A percentile compares a stretch with the other conserved stretches of the same genome.
phyloP scores from a whole-genome alignment of 2,329 filamentous ascomycete genomes.

The Cryphonectria japonica region DNA sequence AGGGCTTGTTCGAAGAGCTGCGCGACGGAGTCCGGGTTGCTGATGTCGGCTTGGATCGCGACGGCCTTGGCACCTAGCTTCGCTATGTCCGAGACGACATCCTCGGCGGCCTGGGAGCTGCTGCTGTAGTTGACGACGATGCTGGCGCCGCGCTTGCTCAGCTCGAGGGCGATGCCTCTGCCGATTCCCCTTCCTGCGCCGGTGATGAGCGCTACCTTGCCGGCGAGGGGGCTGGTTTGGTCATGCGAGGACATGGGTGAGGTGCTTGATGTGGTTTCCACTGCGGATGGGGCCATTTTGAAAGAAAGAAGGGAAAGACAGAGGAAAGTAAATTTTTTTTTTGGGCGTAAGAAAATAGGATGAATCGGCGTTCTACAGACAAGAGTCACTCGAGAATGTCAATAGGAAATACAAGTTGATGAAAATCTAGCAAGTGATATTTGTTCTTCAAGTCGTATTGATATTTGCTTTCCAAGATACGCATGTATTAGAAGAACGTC shows the following conservation, averaged over 20 bases:
- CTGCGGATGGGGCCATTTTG: constrained; percentile 38
- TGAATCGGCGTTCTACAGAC: neutral
- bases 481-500: constrained; percentile 14
- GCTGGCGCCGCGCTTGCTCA: constrained; percentile 65
- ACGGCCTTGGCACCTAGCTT: constrained; percentile 60
- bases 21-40: constrained; percentile 61
- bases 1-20: constrained; percentile 68
- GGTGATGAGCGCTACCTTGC: constrained; percentile 65
- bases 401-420: neutral
- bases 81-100: constrained; percentile 57
- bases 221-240: constrained; percentile 46
- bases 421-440: neutral
- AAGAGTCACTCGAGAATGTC: neutral
- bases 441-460: neutral
- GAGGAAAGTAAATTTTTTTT: neutral
- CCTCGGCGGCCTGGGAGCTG: constrained; percentile 58
- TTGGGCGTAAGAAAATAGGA: neutral
- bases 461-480: neutral
- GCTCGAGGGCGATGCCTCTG: constrained; percentile 67
- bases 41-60: constrained; percentile 68
- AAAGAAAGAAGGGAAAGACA: neutral
- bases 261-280: constrained; percentile 9
- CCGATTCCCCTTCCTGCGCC: constrained; percentile 70
- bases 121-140: constrained; percentile 71
- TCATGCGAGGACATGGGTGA: constrained; percentile 26